These are phyloP conservation scores for Pythium pyrilobum DNA, from an alignment of 352 stramenopile species.

Conservation along the genomic window DNA sequence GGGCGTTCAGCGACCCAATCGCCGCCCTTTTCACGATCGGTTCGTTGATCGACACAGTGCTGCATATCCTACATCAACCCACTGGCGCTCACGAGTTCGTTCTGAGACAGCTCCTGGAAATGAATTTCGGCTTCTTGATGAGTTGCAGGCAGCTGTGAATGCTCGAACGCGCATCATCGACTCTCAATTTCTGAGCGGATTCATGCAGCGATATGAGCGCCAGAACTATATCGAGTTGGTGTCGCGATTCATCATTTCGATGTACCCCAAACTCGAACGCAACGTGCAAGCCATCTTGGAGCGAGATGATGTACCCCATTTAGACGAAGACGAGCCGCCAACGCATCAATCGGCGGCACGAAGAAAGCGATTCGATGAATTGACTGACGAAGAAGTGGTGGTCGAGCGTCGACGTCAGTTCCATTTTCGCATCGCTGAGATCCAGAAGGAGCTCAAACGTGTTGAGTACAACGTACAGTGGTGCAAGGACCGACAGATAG, in stretches of 20 bases:
- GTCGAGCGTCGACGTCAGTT: slow-evolving; percentile 61
- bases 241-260: slow-evolving; percentile 51
- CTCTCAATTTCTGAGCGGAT: slow-evolving; percentile 73
- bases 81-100: not conserved
- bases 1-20: slow-evolving; percentile 40
- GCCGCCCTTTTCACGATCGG: slow-evolving; percentile 60
- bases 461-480: slow-evolving; percentile 75
- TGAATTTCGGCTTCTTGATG: slow-evolving; percentile 65
- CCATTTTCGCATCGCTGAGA: slow-evolving; percentile 65
- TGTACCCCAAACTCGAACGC: slow-evolving; percentile 39
- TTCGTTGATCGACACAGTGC: slow-evolving; percentile 15
- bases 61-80: not conserved
- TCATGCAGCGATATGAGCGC: slow-evolving; percentile 75
- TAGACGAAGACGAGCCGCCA: too few relatives aligned
- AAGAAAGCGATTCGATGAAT: slow-evolving; percentile 38
- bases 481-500: slow-evolving; percentile 59
- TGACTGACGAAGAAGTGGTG: slow-evolving; percentile 46
- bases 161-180: slow-evolving; percentile 58
- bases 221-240: slow-evolving; percentile 66
- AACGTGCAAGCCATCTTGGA: slow-evolving; percentile 53
- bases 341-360: too few relatives aligned
- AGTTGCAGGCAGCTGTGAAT: slow-evolving; percentile 76
- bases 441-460: slow-evolving; percentile 46
- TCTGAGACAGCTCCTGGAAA: slow-evolving; percentile 40
- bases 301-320: not conserved